A percentile compares a stretch with the other conserved stretches of the same genome.
These are phyloP conservation scores for Hypoxylon sp. DNA, from an alignment of 2,329 filamentous ascomycete species.

Conservation along the genomic window DNA sequence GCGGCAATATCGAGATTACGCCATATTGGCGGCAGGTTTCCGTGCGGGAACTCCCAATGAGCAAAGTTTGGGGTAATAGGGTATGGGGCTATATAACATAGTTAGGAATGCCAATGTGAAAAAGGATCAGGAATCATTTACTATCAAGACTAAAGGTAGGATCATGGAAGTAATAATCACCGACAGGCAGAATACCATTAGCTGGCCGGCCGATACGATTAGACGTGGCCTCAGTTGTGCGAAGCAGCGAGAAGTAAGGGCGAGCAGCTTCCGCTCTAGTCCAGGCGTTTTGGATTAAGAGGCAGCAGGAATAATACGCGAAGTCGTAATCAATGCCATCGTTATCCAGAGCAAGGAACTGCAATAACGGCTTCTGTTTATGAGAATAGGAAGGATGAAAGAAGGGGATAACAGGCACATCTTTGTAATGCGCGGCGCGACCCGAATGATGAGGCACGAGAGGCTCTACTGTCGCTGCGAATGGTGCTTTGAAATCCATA, in stretches of 20 bases:
- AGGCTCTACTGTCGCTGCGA: too few relatives aligned
- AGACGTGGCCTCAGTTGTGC: too few relatives aligned
- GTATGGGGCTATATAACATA: not conserved
- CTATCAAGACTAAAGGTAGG: not conserved
- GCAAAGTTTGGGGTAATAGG: not conserved
- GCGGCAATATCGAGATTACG: not conserved
- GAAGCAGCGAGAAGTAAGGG: not conserved
- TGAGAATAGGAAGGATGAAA: too few relatives aligned
- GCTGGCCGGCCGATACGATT: not conserved
- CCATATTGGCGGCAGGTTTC: not conserved
- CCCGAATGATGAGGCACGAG: too few relatives aligned
- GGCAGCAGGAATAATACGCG: not conserved
- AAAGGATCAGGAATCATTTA: too few relatives aligned
- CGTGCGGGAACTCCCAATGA: not conserved
- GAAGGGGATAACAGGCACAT: too few relatives aligned
- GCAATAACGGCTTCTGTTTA: not conserved
- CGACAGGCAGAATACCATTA: not conserved
- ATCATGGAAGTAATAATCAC: not conserved
- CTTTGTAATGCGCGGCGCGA: too few relatives aligned
- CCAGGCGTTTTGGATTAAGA: not conserved
- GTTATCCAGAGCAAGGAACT: not conserved
- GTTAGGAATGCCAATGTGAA: not conserved
- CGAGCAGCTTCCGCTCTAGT: not conserved
- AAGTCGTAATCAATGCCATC: not conserved
- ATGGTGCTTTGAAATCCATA: too few relatives aligned